Conservation (phyloP, 768 basidiomycete species). For the Podaxis sp. region DNA sequence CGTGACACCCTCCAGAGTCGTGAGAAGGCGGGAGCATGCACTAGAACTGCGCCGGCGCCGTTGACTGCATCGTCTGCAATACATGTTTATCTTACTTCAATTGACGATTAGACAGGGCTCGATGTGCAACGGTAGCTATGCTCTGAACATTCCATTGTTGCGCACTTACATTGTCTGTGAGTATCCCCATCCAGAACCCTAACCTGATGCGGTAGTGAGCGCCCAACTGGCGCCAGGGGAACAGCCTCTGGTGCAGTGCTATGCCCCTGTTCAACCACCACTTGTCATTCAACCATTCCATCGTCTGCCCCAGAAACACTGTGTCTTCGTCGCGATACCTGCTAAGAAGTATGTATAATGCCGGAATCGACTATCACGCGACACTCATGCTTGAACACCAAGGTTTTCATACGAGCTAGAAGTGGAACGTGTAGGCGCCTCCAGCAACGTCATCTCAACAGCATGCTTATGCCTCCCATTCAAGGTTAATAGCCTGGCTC, state of each 20-base stretch:
- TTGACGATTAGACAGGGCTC: too few relatives aligned
- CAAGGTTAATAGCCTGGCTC: neutral
- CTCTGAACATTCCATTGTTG: neutral
- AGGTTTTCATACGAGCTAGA: slow-evolving; percentile 1
- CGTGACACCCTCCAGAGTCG: neutral
- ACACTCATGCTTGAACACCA: neutral
- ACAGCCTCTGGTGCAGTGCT: neutral
- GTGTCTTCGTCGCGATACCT: neutral
- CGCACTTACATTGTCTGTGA: neutral
- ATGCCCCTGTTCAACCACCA: neutral
- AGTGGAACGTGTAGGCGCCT: neutral
- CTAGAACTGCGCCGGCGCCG: too few relatives aligned
- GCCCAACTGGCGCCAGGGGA: neutral
- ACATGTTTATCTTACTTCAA: too few relatives aligned
- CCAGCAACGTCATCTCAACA: neutral
- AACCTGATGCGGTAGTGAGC: neutral
- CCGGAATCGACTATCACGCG: neutral
- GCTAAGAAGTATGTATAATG: neutral
- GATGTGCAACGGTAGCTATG: neutral
- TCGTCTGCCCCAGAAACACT: neutral
- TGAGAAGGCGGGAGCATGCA: neutral
- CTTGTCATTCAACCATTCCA: neutral
- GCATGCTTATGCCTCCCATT: neutral
- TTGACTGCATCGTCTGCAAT: too few relatives aligned
- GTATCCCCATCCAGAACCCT: slow-evolving; percentile 9